Evolutionary conservation across 2,329 filamentous ascomycete genomes (phyloP).

Genomic region (Pochonia chlamydosporia): DNA sequence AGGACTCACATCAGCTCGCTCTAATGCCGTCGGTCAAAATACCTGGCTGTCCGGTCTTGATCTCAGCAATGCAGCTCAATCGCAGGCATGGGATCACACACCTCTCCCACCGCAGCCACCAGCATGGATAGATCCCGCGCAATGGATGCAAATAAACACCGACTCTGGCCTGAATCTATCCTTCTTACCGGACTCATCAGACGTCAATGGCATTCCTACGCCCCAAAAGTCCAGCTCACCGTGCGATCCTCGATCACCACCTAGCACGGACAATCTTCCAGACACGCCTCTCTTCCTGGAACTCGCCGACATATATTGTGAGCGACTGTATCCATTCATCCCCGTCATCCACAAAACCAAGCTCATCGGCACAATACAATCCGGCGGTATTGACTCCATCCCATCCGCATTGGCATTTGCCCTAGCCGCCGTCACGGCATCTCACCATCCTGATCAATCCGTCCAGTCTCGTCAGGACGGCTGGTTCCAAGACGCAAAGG

Average conservation of each 20-base stretch:
- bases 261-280: slow-evolving; percentile 3
- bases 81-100: too few species aligned
- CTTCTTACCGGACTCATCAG: too few species aligned
- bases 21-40: slow-evolving; percentile 1
- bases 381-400: neutral
- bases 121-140: neutral
- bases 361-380: slow-evolving; percentile 1
- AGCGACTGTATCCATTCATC: slow-evolving; percentile 15
- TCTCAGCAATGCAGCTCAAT: neutral
- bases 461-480: slow-evolving; percentile 12
- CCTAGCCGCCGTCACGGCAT: slow-evolving; percentile 15
- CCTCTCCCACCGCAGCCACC: too few species aligned
- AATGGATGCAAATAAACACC: neutral
- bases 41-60: neutral
- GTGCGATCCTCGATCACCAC: neutral
- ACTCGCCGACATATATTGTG: slow-evolving; percentile 16
- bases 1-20: neutral
- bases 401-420: slow-evolving; percentile 11
- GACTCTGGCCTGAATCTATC: too few species aligned
- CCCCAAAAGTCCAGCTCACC: too few species aligned
- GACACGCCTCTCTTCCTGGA: slow-evolving; percentile 10
- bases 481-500: slow-evolving; percentile 16
- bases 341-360: slow-evolving; percentile 15
- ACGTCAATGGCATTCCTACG: too few species aligned
- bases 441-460: slow-evolving; percentile 12